A percentile compares a stretch with the other conserved stretches of the same genome.
Evolutionary conservation across 2,329 filamentous ascomycete species (phyloP).

Genomic region (Diplodia scrobiculata): DNA sequence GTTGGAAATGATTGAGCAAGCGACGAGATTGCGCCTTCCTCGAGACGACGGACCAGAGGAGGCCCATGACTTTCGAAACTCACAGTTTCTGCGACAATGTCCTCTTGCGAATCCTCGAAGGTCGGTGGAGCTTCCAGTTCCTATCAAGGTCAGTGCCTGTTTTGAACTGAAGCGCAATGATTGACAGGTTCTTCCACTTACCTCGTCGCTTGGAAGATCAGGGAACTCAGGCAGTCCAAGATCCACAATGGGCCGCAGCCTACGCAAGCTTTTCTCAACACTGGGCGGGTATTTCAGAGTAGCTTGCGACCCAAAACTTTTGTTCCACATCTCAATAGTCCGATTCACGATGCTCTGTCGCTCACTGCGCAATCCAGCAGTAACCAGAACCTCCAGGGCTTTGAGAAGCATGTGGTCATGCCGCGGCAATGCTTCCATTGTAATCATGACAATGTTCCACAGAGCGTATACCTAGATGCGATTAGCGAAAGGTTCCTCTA

Average conservation of each 20-base stretch:
- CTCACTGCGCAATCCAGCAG: slow-evolving; percentile 57
- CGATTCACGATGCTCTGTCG: slow-evolving; percentile 54
- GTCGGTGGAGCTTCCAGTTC: background rate
- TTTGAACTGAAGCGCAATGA: background rate
- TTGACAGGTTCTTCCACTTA: slow-evolving; percentile 37
- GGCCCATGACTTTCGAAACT: background rate
- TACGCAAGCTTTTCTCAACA: slow-evolving; percentile 64
- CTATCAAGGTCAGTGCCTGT: slow-evolving; percentile 49
- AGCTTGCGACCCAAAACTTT: slow-evolving; percentile 63
- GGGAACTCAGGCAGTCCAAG: slow-evolving; percentile 55
- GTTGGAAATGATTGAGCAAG: background rate
- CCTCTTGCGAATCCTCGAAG: slow-evolving; percentile 31
- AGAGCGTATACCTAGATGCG: slow-evolving; percentile 40
- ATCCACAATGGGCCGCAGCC: slow-evolving; percentile 59
- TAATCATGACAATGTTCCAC: slow-evolving; percentile 53
- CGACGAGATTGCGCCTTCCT: background rate
- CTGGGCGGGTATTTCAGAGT: slow-evolving; percentile 65
- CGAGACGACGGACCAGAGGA: background rate
- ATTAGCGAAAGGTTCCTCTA: slow-evolving; percentile 31
- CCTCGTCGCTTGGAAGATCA: slow-evolving; percentile 41
- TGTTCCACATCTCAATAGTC: slow-evolving; percentile 68
- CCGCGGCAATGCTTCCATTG: slow-evolving; percentile 60
- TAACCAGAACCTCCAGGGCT: slow-evolving; percentile 55
- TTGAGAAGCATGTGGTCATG: slow-evolving; percentile 60
- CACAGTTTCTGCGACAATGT: slow-evolving; percentile 40